Base-by-base conservation (phyloP, 441 rosid genomes). In the Arabidopsis lyrata region DNA sequence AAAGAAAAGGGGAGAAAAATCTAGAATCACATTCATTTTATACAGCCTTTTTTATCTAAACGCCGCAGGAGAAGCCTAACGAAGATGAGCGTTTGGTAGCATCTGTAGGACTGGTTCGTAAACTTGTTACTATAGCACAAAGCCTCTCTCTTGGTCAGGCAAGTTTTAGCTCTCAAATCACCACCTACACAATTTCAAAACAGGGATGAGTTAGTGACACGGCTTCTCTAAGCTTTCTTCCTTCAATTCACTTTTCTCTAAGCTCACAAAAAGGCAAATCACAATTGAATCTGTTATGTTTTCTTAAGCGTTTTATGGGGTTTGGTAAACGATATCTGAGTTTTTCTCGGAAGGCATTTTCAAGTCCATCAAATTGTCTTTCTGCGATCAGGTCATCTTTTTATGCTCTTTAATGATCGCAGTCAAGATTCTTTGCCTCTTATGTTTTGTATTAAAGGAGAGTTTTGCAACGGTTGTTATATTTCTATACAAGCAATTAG, bases 111-210 rank as follows among this genome's bases (percentile, higher is more conserved):
- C 22, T 56, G 20, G 45, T 24, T 63, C 65, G 36, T 32, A 49
- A 60, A 53, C 60, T 55, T 54, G 59, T 29, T 36, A 68, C 58
- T 9, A 44, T 15, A 44, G 60, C 72, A 67, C 67, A 70, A 70
- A 56, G 45, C 22, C 63, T 56, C 75, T 62, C 63, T 63, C 62
- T 47, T 16, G 47, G 5, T 8, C 32, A 63, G 31, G 62, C 29
- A 38, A 12, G 47, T 14, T 58, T 50, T 47, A 38, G 45, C 70
- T 62, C 64, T 39, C n/a, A 35, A 27, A 68, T 54, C 72, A 49
- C 2, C 63, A 77, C 72, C 80, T 77, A 57, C 63, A 77, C 72
- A 65, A 68, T 50, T 56, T 58, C 44, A 58, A 60, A 68, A 66
- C 31, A 77, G 66, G 29, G 12, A 57, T 7, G 54, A 76, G 71